These are phyloP conservation scores for Agrostemma githago DNA, from an alignment of 148 eudicot genomes.

Conservation along the genomic window DNA sequence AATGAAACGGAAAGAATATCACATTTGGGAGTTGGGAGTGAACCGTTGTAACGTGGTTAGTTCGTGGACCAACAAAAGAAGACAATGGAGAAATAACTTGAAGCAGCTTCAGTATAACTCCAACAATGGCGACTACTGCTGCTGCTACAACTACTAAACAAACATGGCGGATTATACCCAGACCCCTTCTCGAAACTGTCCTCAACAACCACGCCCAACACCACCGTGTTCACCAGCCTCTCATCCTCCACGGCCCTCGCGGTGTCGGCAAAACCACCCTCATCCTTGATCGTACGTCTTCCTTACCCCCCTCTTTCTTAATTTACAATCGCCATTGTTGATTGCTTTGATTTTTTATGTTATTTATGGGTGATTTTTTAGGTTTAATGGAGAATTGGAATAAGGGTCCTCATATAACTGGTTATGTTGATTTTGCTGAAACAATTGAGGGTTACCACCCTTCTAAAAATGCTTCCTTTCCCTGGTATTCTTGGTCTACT, in stretches of 20 bases:
- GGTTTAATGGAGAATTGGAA: constrained; percentile 81
- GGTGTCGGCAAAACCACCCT: constrained; percentile 97
- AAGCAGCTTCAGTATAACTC: no score
- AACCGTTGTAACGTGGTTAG: no score
- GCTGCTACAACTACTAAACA: constrained; percentile 18
- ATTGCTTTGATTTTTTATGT: background rate
- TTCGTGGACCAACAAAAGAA: no score
- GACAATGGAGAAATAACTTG: no score
- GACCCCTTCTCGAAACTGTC: constrained; percentile 70
- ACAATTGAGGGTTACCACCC: constrained; percentile 63
- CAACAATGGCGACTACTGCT: background rate
- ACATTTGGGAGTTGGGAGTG: no score
- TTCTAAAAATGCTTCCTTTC: constrained; percentile 57
- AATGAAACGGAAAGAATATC: no score
- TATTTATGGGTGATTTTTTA: constrained; percentile 14
- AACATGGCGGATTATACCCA: constrained; percentile 75
- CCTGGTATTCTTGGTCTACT: constrained; percentile 62
- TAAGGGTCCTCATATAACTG: constrained; percentile 74
- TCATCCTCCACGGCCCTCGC: constrained; percentile 90
- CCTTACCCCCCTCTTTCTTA: background rate
- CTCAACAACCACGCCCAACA: constrained; percentile 88
- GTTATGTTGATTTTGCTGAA: constrained; percentile 78
- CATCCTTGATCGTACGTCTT: constrained; percentile 63
- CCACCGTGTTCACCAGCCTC: constrained; percentile 84
- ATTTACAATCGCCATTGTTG: background rate